Conservation (phyloP, 305 asterid species). For the Salvia sclarea region DNA sequence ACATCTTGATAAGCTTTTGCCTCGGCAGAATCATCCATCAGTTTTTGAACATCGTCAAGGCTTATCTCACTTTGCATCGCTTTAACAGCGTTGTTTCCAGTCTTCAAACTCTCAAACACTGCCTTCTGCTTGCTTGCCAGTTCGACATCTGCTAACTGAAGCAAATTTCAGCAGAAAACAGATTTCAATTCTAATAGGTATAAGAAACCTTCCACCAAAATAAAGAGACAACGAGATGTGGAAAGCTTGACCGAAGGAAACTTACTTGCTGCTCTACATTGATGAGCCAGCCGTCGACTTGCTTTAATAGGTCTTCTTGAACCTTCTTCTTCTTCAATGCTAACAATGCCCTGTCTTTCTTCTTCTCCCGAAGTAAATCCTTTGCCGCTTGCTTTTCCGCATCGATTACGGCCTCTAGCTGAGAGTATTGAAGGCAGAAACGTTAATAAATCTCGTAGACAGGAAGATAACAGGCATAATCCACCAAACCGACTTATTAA, state of each 20-base stretch:
- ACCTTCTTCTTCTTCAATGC: constrained; percentile 85
- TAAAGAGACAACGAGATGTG: not conserved
- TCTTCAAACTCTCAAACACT: constrained; percentile 88
- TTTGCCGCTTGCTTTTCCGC: constrained; percentile 97
- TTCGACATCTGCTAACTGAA: constrained; percentile 95
- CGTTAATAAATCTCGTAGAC: not conserved
- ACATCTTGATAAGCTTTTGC: constrained; percentile 98
- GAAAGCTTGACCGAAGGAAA: constrained; percentile 17
- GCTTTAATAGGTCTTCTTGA: constrained; percentile 89
- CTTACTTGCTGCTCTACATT: constrained; percentile 97
- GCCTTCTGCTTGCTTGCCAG: constrained; percentile 92
- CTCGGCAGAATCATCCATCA: constrained; percentile 93
- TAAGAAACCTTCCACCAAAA: not conserved
- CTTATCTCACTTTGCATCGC: constrained; percentile 87
- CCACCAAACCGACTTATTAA: too few relatives aligned
- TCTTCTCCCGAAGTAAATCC: constrained; percentile 87
- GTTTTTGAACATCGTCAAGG: constrained; percentile 88
- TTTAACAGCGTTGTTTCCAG: constrained; percentile 83
- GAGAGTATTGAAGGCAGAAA: constrained; percentile 35
- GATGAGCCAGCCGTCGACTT: constrained; percentile 92
- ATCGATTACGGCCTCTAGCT: constrained; percentile 88
- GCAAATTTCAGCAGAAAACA: constrained; percentile 22
- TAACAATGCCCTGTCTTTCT: constrained; percentile 88
- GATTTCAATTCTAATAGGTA: constrained; percentile 1
- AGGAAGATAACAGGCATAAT: not conserved